Conservation (phyloP, 495 filamentous ascomycete genomes). For the Usnea hakonensis region DNA sequence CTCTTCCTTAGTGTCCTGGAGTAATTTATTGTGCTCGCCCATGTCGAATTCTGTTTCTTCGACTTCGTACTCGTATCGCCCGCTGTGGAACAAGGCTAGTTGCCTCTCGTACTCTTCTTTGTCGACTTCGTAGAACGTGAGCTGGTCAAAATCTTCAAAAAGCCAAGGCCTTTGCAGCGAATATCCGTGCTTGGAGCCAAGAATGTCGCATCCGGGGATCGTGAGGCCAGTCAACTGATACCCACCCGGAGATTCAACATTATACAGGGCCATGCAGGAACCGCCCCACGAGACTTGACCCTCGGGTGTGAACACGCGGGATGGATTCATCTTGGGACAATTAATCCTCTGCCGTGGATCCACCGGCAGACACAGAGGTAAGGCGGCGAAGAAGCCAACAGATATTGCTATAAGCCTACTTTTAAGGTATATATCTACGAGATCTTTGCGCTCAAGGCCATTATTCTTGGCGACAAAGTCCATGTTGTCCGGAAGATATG, state of each 20-base stretch:
- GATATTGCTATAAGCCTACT: slow-evolving; percentile 44
- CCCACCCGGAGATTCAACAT: slow-evolving; percentile 52
- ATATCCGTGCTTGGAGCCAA: slow-evolving; percentile 44
- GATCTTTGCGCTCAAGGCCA: slow-evolving; percentile 40
- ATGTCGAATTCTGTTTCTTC: slow-evolving; percentile 46
- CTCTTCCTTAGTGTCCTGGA: slow-evolving; percentile 35
- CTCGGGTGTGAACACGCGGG: slow-evolving; percentile 48
- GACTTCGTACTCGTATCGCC: slow-evolving; percentile 42
- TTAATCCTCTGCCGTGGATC: slow-evolving; percentile 47
- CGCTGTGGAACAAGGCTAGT: slow-evolving; percentile 36
- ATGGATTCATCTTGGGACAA: slow-evolving; percentile 54
- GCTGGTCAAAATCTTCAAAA: slow-evolving; percentile 50
- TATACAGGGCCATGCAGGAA: slow-evolving; percentile 47
- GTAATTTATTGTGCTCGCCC: slow-evolving; percentile 42
- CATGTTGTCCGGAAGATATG: slow-evolving; percentile 52
- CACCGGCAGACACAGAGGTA: slow-evolving; percentile 47
- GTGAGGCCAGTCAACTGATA: slow-evolving; percentile 50
- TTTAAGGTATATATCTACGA: slow-evolving; percentile 40
- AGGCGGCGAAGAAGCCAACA: slow-evolving; percentile 51
- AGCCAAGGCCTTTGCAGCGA: slow-evolving; percentile 42
- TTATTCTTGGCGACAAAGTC: slow-evolving; percentile 52
- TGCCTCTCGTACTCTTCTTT: slow-evolving; percentile 42
- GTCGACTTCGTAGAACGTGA: slow-evolving; percentile 47
- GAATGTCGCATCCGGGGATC: slow-evolving; percentile 48
- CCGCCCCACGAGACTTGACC: slow-evolving; percentile 50